A percentile compares a stretch with the other conserved stretches of the same genome.
Conservation (phyloP, 805 yeast species). For the Isabelozyma rhagii region DNA sequence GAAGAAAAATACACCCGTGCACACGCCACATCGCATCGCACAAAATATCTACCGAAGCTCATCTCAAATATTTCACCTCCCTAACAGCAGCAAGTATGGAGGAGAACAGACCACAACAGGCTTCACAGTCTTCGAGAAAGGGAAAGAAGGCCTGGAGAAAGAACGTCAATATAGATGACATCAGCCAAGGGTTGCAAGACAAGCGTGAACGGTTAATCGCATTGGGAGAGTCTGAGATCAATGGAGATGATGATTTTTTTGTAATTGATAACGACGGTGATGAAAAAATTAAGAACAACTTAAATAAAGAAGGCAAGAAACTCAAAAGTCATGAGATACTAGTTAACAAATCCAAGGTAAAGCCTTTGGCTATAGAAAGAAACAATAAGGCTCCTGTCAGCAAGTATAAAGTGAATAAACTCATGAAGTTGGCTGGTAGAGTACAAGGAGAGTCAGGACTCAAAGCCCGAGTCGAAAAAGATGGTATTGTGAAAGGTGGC, state of each 20-base stretch:
- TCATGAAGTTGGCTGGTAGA: constrained; percentile 77
- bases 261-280: constrained; percentile 40
- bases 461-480: constrained; percentile 54
- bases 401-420: constrained; percentile 53
- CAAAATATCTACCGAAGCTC: background rate
- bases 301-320: constrained; percentile 27
- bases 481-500: constrained; percentile 53
- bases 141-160: constrained; percentile 93
- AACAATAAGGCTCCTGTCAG: constrained; percentile 20
- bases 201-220: constrained; percentile 59
- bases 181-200: constrained; percentile 68
- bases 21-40: background rate
- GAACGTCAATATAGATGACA: constrained; percentile 81
- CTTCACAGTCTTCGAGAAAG: constrained; percentile 77
- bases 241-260: constrained; percentile 61
- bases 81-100: constrained; percentile 6
- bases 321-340: constrained; percentile 69
- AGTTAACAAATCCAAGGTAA: constrained; percentile 68
- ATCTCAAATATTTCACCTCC: background rate
- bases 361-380: constrained; percentile 48
- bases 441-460: constrained; percentile 51
- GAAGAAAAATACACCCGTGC: background rate
- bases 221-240: constrained; percentile 46
- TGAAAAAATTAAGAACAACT: constrained; percentile 28
- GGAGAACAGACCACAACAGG: constrained; percentile 51